Evolutionary conservation across 1,139 yeast species (phyloP).

Genomic region (Suhomyces anneliseae): DNA sequence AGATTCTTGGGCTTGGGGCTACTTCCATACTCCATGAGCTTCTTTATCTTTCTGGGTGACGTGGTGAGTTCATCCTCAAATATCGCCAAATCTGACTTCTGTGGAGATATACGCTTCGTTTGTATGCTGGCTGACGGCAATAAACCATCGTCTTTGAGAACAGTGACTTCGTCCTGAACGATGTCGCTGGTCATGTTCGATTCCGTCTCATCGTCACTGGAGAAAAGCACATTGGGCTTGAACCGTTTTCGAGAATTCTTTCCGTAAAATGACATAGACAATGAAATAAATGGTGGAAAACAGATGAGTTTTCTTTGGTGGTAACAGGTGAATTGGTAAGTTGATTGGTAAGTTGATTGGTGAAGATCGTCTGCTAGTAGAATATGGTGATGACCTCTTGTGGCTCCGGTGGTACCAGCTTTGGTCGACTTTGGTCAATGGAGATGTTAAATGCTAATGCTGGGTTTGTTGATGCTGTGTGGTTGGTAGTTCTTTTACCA

Average conservation of each 20-base stretch:
- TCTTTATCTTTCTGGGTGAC: slow-evolving; percentile 20
- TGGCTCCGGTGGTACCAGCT: no score
- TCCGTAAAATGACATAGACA: slow-evolving; percentile 9
- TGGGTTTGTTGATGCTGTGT: no score
- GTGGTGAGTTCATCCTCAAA: slow-evolving; percentile 14
- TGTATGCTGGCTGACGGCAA: slow-evolving; percentile 6
- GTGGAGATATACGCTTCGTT: slow-evolving; percentile 2
- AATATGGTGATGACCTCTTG: no score
- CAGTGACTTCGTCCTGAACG: neutral
- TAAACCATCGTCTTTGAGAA: slow-evolving; percentile 5
- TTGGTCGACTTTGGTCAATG: no score
- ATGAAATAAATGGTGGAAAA: neutral
- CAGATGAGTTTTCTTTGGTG: neutral
- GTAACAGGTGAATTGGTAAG: no score
- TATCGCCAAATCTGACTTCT: neutral
- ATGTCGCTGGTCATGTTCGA: neutral
- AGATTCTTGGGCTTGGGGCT: neutral
- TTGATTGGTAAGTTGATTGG: no score
- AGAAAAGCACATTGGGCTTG: slow-evolving; percentile 3
- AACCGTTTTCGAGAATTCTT: slow-evolving; percentile 4
- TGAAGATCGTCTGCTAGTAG: no score
- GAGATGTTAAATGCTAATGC: no score
- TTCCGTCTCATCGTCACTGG: slow-evolving; percentile 11
- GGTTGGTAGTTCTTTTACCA: no score
- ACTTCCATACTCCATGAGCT: slow-evolving; percentile 3